Base-by-base conservation (phyloP, 2,329 filamentous ascomycete genomes). In the Fusarium sp. region DNA sequence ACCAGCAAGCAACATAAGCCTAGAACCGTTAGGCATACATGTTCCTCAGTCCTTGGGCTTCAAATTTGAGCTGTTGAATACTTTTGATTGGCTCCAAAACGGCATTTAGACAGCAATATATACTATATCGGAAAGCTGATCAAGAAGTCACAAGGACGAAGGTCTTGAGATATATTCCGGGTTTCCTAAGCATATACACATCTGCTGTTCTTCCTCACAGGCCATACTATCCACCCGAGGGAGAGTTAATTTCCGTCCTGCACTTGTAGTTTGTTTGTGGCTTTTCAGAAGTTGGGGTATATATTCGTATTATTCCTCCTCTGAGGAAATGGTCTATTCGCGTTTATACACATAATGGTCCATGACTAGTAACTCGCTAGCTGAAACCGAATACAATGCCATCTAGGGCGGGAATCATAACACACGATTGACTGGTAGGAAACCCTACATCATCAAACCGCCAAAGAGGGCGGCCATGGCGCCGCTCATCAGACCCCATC, bases 61-160 rank as follows among this genome's bases (percentile, higher is more conserved):
- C 57, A 82, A 81, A 53, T 84, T 84, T 62, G 82, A 85, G 46
- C 71, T 85, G 43, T 69, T 85, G 6, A 82, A 85, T 62, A 85
- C 83, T 1, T 85, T 84, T 69, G 67, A 70, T 12, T 70, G 67
- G 67, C 49, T 70, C 9, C 48, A 56, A 6, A 33, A 42, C 18
- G 41, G 42, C 8, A 46, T n/a, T 13, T 37, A 9, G 28, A 20
- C 16, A n/a, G 33, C 20, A 5, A 8, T 23, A 41, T 23, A 18
- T 35, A 35, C 9, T 15, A 8, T 33, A 8, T 33, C 8, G 31
- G 31, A 16, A 16, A 8, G 15, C 7, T 33, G 15, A 18, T 33
- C 31, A 33, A 11, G n/a, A n/a, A n/a, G n/a, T n/a, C n/a, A n/a
- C n/a, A n/a, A n/a, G n/a, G n/a, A n/a, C n/a, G n/a, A n/a, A n/a